phyloP scores from a whole-genome alignment of 2,329 filamentous ascomycete genomes.

The Ophiostoma pallidulum region DNA sequence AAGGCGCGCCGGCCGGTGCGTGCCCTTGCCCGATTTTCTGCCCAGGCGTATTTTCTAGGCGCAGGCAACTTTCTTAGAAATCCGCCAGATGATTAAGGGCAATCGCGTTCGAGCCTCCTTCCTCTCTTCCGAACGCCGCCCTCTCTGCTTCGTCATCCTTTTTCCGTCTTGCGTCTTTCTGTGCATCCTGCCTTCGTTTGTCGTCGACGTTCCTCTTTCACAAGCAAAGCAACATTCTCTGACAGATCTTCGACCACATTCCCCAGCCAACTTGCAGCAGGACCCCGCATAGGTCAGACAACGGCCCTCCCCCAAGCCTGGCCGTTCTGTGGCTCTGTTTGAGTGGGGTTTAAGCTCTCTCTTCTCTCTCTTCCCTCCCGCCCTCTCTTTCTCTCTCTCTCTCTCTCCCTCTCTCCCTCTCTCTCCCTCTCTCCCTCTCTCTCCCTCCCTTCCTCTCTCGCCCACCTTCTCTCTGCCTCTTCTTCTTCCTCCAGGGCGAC shows the following conservation, averaged over 20 bases:
- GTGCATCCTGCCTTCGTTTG: too few relatives aligned
- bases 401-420: not conserved
- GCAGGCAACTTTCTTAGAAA: conserved; percentile 5
- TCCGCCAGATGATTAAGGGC: conserved; percentile 4
- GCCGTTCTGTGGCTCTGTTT: not conserved
- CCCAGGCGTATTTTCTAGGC: not conserved
- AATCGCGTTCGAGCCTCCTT: not conserved
- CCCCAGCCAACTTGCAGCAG: not conserved
- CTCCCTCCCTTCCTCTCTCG: not conserved
- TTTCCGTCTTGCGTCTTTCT: not conserved
- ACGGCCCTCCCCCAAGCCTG: not conserved
- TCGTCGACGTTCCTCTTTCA: too few relatives aligned
- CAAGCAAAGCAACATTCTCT: too few relatives aligned
- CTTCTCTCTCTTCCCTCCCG: not conserved
- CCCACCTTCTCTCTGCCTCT: conserved; percentile 6
- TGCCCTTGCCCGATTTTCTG: not conserved
- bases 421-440: not conserved
- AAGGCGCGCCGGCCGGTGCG: too few relatives aligned
- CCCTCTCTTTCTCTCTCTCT: not conserved
- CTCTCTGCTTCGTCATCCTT: not conserved
- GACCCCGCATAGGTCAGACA: conserved; percentile 11
- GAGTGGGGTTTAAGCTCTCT: conserved; percentile 11
- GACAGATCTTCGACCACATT: not conserved
- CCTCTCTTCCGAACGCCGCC: not conserved
- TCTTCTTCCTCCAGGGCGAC: not conserved